Evolutionary conservation across 441 rosid species (phyloP), one percentile per base, ranked within the genome.

Genomic region (Populus hybrid): DNA sequence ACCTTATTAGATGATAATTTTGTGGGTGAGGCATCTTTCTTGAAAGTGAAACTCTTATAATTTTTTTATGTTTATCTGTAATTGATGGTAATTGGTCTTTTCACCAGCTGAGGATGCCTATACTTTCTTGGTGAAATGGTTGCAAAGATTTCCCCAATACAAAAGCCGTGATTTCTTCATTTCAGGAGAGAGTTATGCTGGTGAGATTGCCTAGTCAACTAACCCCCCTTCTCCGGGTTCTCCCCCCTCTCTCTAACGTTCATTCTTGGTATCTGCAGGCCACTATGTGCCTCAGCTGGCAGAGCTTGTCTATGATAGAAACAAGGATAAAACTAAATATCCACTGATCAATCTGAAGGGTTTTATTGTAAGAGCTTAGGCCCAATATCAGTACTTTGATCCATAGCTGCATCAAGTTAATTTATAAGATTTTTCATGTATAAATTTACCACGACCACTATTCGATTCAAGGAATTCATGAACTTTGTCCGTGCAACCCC

Each of bases 211-310:
- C 6, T 1, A 12, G 53, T 45, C 53, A 45, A 45, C 53, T 45
- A 45, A 14, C 6, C 18, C 53, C 53, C 53, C 11, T 40, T 40
- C 45, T 40, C 45, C 45, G 45, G 45, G 45, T 40, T 87, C 75
- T 63, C 31, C 75, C 63, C 31, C 23, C 50, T 67, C 61, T 67
- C 40, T 63, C 12, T 21, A 45, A 45, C 53, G 53, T 45, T 45
- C 53, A 45, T 45, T 45, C 18, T 45, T 23, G 67, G 29, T 63
- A 63, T 63, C 80, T 73, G 81, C 86, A 87, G 93, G 90, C 2
- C 90, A 90, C 81, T 90, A 88, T 26, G 87, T 88, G 76, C 90
- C 93, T 63, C 91, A 90, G 79, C 87, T 90, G 31, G 91, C 93
- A 24, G 90, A 90, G 79, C 83, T 86, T 71, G 77, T 90, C 73